A percentile compares a stretch with the other conserved stretches of the same genome.
Evolutionary conservation across 140 eudicot genomes (phyloP).

Genomic region (Oenanthe javanica): DNA sequence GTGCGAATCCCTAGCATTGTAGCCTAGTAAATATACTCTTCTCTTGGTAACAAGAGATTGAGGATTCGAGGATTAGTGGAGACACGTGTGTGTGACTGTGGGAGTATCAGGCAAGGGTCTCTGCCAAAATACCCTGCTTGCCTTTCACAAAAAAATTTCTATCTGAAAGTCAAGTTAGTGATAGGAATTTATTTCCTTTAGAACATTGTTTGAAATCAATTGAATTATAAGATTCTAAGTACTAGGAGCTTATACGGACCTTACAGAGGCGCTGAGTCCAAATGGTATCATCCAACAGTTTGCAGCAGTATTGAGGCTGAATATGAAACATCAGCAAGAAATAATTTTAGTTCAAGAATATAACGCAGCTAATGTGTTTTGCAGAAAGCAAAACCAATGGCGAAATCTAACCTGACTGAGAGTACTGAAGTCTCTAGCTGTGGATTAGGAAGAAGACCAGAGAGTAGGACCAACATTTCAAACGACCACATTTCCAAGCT

Average conservation of each 20-base stretch:
- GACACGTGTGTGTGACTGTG: not conserved
- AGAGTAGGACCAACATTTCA: conserved; percentile 5
- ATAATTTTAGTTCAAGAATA: not conserved
- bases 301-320: conserved; percentile 59
- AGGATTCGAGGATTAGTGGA: not conserved
- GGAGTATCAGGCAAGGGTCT: not conserved
- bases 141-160: not conserved
- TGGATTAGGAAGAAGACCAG: conserved; percentile 17
- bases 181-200: not conserved
- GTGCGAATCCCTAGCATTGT: not conserved
- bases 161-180: not conserved
- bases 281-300: conserved; percentile 68
- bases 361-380: not conserved
- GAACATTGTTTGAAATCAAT: not conserved
- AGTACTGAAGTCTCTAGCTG: conserved; percentile 5
- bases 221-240: not conserved
- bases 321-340: not conserved
- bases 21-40: not conserved
- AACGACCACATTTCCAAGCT: conserved; percentile 11
- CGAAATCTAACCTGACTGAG: not conserved
- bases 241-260: conserved; percentile 22
- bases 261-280: conserved; percentile 64
- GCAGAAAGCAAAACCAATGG: not conserved
- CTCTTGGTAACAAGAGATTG: not conserved
- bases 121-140: not conserved